These are phyloP conservation scores for Alternaria alternata DNA, from an alignment of 2,329 filamentous ascomycete species.

Conservation along the genomic window DNA sequence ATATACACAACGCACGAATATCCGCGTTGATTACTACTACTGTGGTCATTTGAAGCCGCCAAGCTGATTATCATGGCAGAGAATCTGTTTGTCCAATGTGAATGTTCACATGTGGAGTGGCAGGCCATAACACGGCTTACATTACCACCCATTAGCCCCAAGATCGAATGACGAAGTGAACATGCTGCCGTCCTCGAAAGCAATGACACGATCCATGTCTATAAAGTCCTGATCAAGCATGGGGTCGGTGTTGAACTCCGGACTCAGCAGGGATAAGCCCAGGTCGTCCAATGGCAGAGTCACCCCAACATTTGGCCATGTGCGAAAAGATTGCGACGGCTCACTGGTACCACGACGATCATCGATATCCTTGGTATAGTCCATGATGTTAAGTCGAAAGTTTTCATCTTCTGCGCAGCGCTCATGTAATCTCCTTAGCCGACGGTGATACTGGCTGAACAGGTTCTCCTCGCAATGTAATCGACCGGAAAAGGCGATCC, in stretches of 20 bases:
- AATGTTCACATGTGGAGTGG: not conserved
- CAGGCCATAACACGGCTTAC: not conserved
- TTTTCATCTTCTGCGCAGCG: not conserved
- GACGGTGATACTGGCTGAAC: not conserved
- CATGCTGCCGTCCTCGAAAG: constrained; percentile 30
- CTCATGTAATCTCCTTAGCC: not conserved
- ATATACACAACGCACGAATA: too few relatives aligned
- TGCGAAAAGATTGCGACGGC: not conserved
- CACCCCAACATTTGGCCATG: not conserved
- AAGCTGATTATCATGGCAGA: too few relatives aligned
- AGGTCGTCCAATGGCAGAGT: not conserved
- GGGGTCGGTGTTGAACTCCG: not conserved
- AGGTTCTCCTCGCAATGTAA: not conserved
- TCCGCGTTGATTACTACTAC: too few relatives aligned
- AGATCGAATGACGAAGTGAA: constrained; percentile 16
- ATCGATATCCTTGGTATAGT: not conserved
- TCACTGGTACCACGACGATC: not conserved
- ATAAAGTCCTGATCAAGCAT: constrained; percentile 28
- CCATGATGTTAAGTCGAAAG: not conserved
- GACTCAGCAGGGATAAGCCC: not conserved
- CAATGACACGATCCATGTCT: constrained; percentile 30
- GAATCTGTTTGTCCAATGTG: too few relatives aligned
- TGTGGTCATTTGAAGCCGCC: too few relatives aligned
- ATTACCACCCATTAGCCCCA: not conserved
- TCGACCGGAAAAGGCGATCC: not conserved